Evolutionary conservation across 768 basidiomycete genomes (phyloP).

Genomic region (Russula emetica): DNA sequence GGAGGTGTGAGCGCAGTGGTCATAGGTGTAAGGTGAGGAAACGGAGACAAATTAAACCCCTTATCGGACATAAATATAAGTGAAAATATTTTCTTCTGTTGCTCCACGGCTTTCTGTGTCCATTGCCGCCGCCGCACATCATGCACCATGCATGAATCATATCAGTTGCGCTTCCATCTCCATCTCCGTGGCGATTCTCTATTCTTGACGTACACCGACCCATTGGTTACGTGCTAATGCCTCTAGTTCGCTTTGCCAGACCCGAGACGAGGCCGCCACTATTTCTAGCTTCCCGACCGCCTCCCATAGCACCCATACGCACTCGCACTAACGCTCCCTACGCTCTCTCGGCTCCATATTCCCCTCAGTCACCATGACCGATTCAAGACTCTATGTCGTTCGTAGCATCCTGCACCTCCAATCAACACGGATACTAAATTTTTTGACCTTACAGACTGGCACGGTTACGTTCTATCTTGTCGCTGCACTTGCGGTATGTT

Average conservation of each 20-base stretch:
- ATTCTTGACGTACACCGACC: no score
- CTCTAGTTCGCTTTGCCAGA: neutral
- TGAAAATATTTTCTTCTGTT: no score
- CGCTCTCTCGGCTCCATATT: no score
- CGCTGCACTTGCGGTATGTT: constrained; percentile 79
- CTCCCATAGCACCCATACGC: neutral
- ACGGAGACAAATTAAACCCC: neutral
- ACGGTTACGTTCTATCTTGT: constrained; percentile 84
- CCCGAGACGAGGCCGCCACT: no score
- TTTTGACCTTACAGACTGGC: constrained; percentile 46
- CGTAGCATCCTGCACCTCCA: neutral
- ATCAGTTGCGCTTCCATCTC: no score
- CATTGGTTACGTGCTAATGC: no score
- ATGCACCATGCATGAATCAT: no score
- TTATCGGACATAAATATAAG: no score
- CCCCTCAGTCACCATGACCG: constrained; percentile 6
- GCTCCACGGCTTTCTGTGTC: no score
- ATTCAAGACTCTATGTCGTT: constrained; percentile 15
- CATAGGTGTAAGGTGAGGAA: neutral
- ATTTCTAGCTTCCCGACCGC: neutral
- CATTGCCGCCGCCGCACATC: no score
- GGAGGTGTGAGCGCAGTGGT: constrained; percentile 7
- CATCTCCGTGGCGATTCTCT: no score
- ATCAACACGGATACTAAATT: neutral
- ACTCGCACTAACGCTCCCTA: no score